Evolutionary conservation across 2,329 filamentous ascomycete species (phyloP), one percentile per base, ranked within the genome.

Genomic region (Paramyrothecium roridum): DNA sequence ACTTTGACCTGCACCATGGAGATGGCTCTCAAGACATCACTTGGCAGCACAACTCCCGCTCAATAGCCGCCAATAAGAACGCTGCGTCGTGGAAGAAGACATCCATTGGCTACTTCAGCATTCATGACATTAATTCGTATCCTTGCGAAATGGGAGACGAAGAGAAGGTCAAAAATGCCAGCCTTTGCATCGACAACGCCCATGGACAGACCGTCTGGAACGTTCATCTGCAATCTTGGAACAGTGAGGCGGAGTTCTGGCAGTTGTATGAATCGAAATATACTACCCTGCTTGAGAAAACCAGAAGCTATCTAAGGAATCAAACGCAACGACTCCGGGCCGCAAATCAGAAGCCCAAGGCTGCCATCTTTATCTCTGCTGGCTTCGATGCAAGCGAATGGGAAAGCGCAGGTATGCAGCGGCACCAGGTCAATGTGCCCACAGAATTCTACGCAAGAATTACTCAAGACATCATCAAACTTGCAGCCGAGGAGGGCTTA

Each of bases 41-140:
- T 0, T 98, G 93, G 93, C 84, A 89, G 46, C 90, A 96, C 64
- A 99, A 98, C 67, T 80, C 83, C 50, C 87, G 89, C 57, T 84
- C 88, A 45, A 60, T 57, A 4, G 77, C 74, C 17, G 77, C 87
- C 45, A 71, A 84, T 8, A 92, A 89, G 70, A 93, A 90, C 66
- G 85, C 87, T 1, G 80, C 88, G 1, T 77, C 81, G 30, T 89
- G 88, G 80, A 93, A 93, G 74, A 95, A 90, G 76, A 87, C 88
- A 1, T 87, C 89, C 0, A 95, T 98, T 64, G 95, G 93, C 11
- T 99, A 99, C 69, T 98, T 96, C 72, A 97, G 93, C 70, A 72
- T 99, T 47, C 95, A 99, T 70, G 95, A 99, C 67, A 97, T 99
- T 76, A 98, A 99, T 73, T 98, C 93, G 0, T 99, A 96, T 67